Evolutionary conservation across 2,329 filamentous ascomycete species (phyloP), one percentile per base, ranked within the genome.

Genomic region (Diplodia scrobiculata): DNA sequence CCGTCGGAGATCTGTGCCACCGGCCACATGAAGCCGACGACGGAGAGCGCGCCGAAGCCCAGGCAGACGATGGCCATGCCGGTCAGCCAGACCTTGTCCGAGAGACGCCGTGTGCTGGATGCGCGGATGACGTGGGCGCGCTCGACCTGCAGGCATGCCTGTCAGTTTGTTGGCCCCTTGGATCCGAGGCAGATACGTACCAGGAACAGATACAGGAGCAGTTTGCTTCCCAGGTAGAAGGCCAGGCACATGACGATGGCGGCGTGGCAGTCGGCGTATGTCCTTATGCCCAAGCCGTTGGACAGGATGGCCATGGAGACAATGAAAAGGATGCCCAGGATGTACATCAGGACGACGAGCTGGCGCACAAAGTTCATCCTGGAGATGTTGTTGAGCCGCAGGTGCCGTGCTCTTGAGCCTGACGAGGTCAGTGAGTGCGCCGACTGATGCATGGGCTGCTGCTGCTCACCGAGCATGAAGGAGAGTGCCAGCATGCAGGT

Each of bases 71-170:
- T 32, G 29, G 29, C 29, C 29, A 32, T 6, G 29, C 29, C 29
- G 1, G 29, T 32, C 5, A 78, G 47, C 75, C 76, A 81, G 14
- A 79, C 65, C 64, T 71, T 72, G 60, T 80, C 77, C 13, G 70
- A 69, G 5, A 67, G 58, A 21, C 79, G 72, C 2, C 72, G 67
- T 45, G 72, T 69, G 66, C 75, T 74, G 0, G 76, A 72, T 6
- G 74, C 70, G 45, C 78, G 73, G 17, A 80, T 69, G 6, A 74
- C 73, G 67, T 80, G 78, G 10, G 74, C 73, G 27, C 79, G 72
- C 67, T 81, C 79, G 27, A 80, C 73, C 0, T 73, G 66, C 80
- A 80, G 4, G 79, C 17, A 21, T 21, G 11, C 52, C 11, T 17
- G 45, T 45, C 29, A 14, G 71, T 13, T 47, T 2, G 41, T 1